Evolutionary conservation across 2,329 filamentous ascomycete species (phyloP).

Genomic region (Fonsecaea pedrosoi): DNA sequence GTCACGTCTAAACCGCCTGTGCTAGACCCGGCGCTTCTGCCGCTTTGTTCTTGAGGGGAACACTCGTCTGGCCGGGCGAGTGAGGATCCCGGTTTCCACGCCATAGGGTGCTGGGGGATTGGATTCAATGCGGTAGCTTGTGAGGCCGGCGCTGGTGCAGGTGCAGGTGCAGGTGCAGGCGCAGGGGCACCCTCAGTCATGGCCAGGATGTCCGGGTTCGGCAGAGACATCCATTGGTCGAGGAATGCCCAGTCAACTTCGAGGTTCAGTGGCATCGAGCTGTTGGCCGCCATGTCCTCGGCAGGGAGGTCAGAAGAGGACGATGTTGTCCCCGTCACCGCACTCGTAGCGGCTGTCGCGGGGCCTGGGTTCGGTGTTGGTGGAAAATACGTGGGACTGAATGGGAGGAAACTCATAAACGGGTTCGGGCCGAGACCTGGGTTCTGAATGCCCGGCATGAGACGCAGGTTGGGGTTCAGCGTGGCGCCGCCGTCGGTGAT

Average conservation of each 20-base stretch:
- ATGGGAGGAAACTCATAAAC: constrained; percentile 22
- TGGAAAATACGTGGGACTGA: constrained; percentile 7
- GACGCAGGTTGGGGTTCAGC: constrained; percentile 5
- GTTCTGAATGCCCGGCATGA: constrained; percentile 17
- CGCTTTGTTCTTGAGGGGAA: neutral
- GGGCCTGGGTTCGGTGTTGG: neutral
- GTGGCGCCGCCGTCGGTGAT: neutral
- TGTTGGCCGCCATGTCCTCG: neutral
- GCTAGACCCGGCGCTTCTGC: neutral
- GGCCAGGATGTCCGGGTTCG: constrained; percentile 17
- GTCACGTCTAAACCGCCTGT: neutral
- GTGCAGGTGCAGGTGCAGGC: neutral
- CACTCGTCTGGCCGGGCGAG: neutral
- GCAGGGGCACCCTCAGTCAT: neutral
- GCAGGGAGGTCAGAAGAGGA: neutral
- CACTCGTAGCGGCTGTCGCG: neutral
- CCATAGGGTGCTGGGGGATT: neutral
- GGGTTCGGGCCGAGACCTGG: constrained; percentile 11
- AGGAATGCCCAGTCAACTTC: constrained; percentile 33
- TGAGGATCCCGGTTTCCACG: neutral
- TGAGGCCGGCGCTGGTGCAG: no score
- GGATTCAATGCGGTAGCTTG: neutral
- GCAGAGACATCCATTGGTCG: constrained; percentile 34
- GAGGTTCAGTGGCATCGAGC: constrained; percentile 2
- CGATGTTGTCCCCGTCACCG: neutral